Conservation (phyloP, 805 yeast genomes). For the Schwanniomyces yamadae region DNA sequence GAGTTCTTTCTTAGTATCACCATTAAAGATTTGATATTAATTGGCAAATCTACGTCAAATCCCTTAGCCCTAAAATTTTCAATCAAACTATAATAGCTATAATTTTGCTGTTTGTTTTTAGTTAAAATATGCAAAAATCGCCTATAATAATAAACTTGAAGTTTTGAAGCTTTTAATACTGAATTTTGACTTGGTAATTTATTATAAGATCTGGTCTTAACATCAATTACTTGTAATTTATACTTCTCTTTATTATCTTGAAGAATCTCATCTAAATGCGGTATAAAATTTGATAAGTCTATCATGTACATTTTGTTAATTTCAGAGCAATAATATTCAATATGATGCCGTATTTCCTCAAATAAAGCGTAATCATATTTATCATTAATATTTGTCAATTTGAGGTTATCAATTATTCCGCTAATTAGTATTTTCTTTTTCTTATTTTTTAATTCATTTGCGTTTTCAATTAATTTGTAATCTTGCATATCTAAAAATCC, state of each 20-base stretch:
- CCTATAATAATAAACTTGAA: conserved; percentile 64
- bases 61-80: conserved; percentile 49
- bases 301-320: conserved; percentile 18
- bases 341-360: conserved; percentile 20
- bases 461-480: conserved; percentile 12
- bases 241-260: conserved; percentile 11
- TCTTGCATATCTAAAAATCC: conserved; percentile 41
- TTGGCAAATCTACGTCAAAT: conserved; percentile 47
- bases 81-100: conserved; percentile 42
- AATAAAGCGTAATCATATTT: conserved; percentile 18
- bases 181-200: conserved; percentile 49
- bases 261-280: conserved; percentile 13
- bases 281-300: conserved; percentile 27
- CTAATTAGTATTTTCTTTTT: conserved; percentile 45
- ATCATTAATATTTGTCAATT: conserved; percentile 13
- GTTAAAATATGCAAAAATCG: conserved; percentile 43
- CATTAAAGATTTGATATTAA: conserved; percentile 41
- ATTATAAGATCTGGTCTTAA: conserved; percentile 55
- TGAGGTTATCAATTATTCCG: conserved; percentile 61
- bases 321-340: conserved; percentile 13
- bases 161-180: conserved; percentile 48
- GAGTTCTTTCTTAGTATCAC: conserved; percentile 37
- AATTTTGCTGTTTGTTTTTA: conserved; percentile 14
- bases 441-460: not conserved
- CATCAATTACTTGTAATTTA: conserved; percentile 39